Evolutionary conservation across 768 basidiomycete genomes (phyloP).

Genomic region (Kockovaella imperatae): DNA sequence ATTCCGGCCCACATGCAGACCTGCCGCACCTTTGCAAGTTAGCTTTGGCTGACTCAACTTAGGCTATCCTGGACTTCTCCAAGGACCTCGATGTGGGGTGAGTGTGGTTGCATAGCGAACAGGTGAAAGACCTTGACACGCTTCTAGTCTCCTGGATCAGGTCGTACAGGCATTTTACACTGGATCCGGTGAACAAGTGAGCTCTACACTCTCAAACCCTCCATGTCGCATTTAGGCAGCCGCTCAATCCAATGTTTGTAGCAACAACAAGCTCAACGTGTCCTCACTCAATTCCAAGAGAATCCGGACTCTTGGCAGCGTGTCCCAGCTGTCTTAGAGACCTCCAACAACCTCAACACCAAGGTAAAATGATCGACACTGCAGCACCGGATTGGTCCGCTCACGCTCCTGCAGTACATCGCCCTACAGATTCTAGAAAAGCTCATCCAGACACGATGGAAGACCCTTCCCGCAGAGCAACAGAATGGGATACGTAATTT

Average conservation of each 20-base stretch:
- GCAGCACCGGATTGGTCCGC: not conserved
- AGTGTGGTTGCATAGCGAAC: not conserved
- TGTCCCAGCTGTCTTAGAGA: constrained; percentile 87
- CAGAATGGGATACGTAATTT: constrained; percentile 96
- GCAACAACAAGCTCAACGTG: constrained; percentile 92
- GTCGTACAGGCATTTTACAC: constrained; percentile 89
- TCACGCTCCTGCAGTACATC: constrained; percentile 62
- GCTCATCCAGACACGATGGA: constrained; percentile 90
- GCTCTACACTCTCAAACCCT: constrained; percentile 7
- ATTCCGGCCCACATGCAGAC: not conserved
- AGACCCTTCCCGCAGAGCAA: constrained; percentile 87
- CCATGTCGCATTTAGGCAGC: constrained; percentile 1
- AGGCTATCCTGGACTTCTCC: constrained; percentile 89
- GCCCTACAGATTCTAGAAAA: constrained; percentile 95
- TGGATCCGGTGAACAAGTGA: constrained; percentile 72
- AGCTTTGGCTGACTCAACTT: no score
- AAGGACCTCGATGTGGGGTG: constrained; percentile 79
- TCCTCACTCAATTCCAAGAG: constrained; percentile 92
- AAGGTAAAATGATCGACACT: constrained; percentile 46
- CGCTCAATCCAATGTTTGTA: no score
- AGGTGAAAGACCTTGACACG: not conserved
- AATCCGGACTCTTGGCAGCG: constrained; percentile 94
- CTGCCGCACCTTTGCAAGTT: no score
- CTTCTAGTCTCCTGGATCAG: constrained; percentile 65
- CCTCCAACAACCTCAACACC: constrained; percentile 71